Conservation (phyloP, 1,139 yeast genomes). For the Sugiyamaella novakii region DNA sequence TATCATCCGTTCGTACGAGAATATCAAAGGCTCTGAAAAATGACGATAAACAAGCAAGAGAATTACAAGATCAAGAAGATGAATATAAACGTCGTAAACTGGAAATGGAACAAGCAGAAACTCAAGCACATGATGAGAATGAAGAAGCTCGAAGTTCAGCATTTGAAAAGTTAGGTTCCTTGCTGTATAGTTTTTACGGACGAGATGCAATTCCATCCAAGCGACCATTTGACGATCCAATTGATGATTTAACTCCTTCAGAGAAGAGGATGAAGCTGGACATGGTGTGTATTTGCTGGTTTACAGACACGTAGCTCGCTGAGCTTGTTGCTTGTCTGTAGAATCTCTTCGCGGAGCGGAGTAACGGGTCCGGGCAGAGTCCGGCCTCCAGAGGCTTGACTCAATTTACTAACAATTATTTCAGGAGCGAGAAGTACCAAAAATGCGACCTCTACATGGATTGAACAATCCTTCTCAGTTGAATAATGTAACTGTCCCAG, state of each 20-base stretch:
- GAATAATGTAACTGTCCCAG: constrained; percentile 16
- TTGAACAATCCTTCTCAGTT: background rate
- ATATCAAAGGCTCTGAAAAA: constrained; percentile 41
- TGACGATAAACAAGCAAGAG: constrained; percentile 42
- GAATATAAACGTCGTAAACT: constrained; percentile 38
- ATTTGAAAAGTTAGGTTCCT: constrained; percentile 46
- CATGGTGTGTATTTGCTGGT: constrained; percentile 1
- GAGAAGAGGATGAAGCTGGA: constrained; percentile 4
- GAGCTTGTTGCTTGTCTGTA: too few species aligned
- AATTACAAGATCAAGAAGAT: constrained; percentile 47
- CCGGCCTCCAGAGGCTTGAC: background rate
- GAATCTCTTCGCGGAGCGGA: too few species aligned
- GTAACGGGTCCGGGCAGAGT: too few species aligned
- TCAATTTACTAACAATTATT: background rate
- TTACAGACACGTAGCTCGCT: too few species aligned
- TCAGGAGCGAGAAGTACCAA: constrained; percentile 1
- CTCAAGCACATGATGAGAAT: constrained; percentile 31
- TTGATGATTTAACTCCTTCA: constrained; percentile 8
- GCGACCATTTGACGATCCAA: constrained; percentile 14
- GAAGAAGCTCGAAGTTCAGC: constrained; percentile 46
- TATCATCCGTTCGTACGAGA: constrained; percentile 50
- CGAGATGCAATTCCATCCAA: background rate
- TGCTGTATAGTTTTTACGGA: constrained; percentile 31
- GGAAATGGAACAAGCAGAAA: constrained; percentile 35
- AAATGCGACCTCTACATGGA: background rate